A percentile compares a stretch with the other conserved stretches of the same genome.
Conservation (phyloP, 768 basidiomycete species). For the Suillus occidentalis region DNA sequence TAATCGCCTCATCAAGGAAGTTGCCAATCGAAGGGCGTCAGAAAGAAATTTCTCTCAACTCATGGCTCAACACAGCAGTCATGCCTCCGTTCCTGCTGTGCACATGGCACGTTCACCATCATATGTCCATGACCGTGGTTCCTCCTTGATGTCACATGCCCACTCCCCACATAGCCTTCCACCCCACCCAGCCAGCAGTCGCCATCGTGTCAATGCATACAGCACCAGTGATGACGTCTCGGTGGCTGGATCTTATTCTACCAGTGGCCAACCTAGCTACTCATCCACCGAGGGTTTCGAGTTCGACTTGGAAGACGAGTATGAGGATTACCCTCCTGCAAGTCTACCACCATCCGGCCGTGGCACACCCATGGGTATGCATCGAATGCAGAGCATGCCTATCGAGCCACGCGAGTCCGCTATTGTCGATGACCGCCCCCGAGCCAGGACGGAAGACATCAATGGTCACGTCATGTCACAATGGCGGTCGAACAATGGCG, state of each 20-base stretch:
- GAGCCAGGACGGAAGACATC: constrained; percentile 70
- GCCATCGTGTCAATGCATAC: constrained; percentile 37
- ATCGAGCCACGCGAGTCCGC: constrained; percentile 50
- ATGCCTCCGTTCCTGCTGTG: constrained; percentile 41
- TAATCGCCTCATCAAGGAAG: constrained; percentile 81
- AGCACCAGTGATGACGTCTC: constrained; percentile 37
- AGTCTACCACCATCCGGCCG: constrained; percentile 57
- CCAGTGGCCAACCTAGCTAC: constrained; percentile 33
- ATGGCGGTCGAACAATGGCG: constrained; percentile 56
- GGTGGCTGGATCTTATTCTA: constrained; percentile 31
- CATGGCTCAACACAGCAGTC: constrained; percentile 35
- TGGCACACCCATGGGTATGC: constrained; percentile 67
- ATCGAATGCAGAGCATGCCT: constrained; percentile 59
- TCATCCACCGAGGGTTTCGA: constrained; percentile 70
- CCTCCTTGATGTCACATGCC: constrained; percentile 34
- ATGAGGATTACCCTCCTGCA: constrained; percentile 69
- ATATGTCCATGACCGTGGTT: constrained; percentile 36
- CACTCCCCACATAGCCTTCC: constrained; percentile 33
- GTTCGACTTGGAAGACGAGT: constrained; percentile 71
- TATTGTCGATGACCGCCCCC: constrained; percentile 50
- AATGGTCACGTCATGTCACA: constrained; percentile 62
- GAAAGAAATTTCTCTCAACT: constrained; percentile 63
- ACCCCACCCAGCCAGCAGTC: constrained; percentile 35
- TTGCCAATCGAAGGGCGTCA: constrained; percentile 65
- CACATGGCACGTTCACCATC: constrained; percentile 35